phyloP scores from a whole-genome alignment of 2,329 filamentous ascomycete species.

The Talaromyces sp. region DNA sequence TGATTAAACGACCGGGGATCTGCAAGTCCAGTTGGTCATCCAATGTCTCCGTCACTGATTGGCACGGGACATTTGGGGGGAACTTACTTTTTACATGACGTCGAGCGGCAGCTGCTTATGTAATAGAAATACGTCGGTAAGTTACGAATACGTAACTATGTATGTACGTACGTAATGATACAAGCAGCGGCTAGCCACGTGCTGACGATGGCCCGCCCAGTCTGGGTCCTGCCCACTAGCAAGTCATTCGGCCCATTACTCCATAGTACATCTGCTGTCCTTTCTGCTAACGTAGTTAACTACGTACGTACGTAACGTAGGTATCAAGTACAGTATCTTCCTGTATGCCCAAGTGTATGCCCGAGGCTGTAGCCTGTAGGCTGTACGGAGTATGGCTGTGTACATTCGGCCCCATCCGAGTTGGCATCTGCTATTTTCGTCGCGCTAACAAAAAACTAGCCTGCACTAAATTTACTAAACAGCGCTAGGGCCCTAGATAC shows the following conservation, averaged over 20 bases:
- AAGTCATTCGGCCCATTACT: not conserved
- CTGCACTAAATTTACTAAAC: not conserved
- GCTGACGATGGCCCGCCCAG: not conserved
- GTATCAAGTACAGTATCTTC: not conserved
- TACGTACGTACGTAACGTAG: no score
- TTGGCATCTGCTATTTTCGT: conserved; percentile 1
- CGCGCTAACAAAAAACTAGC: not conserved
- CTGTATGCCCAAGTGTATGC: not conserved
- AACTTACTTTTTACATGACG: conserved; percentile 17
- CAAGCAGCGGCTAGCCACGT: conserved; percentile 6
- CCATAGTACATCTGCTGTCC: not conserved
- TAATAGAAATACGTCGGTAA: not conserved
- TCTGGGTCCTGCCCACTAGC: not conserved
- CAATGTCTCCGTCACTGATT: conserved; percentile 7
- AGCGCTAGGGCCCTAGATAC: not conserved
- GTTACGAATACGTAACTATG: not conserved
- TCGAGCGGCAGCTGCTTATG: not conserved
- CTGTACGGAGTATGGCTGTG: not conserved
- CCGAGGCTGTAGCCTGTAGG: not conserved
- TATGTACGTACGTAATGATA: not conserved
- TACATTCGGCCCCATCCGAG: conserved; percentile 13
- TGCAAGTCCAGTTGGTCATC: not conserved
- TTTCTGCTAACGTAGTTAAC: no score
- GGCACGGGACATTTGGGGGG: conserved; percentile 11
- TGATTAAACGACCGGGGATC: not conserved